Conservation (phyloP, 257 asterid genomes). For the Solanum pennellii region DNA sequence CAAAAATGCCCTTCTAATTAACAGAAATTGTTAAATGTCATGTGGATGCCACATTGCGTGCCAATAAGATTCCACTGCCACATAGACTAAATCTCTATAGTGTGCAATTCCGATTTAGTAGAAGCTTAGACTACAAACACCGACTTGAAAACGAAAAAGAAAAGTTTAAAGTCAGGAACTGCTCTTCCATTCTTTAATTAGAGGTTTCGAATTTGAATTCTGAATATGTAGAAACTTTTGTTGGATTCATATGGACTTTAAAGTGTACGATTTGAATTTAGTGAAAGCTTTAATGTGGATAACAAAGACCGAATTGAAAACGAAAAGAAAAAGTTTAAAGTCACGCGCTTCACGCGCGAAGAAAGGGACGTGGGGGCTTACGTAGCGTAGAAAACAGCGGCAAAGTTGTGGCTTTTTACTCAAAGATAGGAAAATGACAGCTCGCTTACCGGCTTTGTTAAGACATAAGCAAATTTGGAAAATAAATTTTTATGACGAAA, state of each 20-base stretch:
- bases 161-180: too few relatives aligned
- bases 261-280: rapidly evolving
- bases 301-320: rapidly evolving
- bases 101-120: too few relatives aligned
- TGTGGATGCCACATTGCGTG: rapidly evolving
- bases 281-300: rapidly evolving
- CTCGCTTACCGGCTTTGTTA: slow-evolving; percentile 11
- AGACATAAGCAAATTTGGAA: neutral
- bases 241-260: rapidly evolving
- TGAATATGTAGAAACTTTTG: rapidly evolving
- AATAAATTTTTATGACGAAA: neutral
- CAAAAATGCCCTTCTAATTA: too few relatives aligned
- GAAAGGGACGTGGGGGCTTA: slow-evolving; percentile 11
- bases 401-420: neutral
- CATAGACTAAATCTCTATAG: too few relatives aligned
- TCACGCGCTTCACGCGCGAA: slow-evolving; percentile 26
- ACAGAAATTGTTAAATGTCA: too few relatives aligned
- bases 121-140: too few relatives aligned
- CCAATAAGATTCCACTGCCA: too few relatives aligned
- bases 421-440: slow-evolving; percentile 6
- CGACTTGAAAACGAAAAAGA: too few relatives aligned
- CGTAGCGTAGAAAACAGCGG: slow-evolving; percentile 24
- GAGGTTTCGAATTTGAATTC: rapidly evolving
- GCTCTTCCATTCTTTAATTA: rapidly evolving
- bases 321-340: neutral